phyloP scores from a whole-genome alignment of 306 rosid genomes.

The Pueraria montana region DNA sequence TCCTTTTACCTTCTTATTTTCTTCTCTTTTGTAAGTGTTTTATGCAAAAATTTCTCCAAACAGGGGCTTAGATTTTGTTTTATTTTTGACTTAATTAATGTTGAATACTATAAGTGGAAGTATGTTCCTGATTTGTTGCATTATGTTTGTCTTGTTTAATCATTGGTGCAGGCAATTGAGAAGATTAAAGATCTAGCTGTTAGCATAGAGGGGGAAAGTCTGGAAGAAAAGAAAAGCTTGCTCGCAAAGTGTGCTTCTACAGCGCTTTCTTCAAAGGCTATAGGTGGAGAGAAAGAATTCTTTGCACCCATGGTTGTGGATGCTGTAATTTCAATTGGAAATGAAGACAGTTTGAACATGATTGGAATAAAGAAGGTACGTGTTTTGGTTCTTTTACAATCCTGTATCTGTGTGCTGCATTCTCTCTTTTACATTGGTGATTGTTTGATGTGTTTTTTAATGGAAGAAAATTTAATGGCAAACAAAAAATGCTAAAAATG shows the following conservation, averaged over 20 bases:
- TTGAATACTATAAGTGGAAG: neutral
- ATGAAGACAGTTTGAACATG: constrained; percentile 94
- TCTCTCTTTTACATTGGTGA: constrained; percentile 26
- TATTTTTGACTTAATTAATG: neutral
- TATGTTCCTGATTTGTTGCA: constrained; percentile 6
- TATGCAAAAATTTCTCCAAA: neutral
- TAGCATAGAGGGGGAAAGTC: constrained; percentile 96
- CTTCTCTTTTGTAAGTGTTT: neutral
- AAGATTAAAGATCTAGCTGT: constrained; percentile 84
- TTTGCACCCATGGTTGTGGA: constrained; percentile 98
- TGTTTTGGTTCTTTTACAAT: neutral
- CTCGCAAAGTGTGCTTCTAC: constrained; percentile 97
- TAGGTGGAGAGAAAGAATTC: constrained; percentile 97
- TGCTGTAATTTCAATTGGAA: constrained; percentile 88
- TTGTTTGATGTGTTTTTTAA: neutral
- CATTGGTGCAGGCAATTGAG: constrained; percentile 75
- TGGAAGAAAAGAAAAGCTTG: constrained; percentile 88
- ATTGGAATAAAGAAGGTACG: constrained; percentile 97
- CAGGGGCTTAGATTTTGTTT: neutral
- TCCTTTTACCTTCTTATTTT: neutral
- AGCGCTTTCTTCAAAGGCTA: constrained; percentile 96
- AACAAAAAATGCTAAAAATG: neutral
- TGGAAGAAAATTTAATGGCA: neutral
- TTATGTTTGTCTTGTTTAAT: neutral
- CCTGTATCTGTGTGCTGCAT: neutral